phyloP scores from a whole-genome alignment of 2,329 filamentous ascomycete genomes.

The Aureobasidium namibiae region DNA sequence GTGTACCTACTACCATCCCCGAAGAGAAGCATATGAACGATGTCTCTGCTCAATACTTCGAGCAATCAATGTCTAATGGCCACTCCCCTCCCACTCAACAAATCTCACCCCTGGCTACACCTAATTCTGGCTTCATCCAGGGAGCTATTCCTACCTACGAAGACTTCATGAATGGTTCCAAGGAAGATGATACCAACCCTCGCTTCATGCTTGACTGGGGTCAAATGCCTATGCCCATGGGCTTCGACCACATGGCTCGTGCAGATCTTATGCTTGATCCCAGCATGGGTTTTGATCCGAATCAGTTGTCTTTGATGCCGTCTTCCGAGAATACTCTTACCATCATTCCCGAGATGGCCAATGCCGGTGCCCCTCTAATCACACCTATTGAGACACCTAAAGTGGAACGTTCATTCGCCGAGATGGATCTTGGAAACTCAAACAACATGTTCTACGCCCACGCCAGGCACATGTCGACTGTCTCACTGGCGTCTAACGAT shows the following conservation, averaged over 20 bases:
- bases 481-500: conserved; percentile 14
- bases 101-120: conserved; percentile 31
- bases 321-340: conserved; percentile 35
- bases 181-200: conserved; percentile 37
- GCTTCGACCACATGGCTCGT: conserved; percentile 35
- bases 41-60: conserved; percentile 32
- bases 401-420: conserved; percentile 39
- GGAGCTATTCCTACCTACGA: conserved; percentile 39
- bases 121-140: conserved; percentile 33
- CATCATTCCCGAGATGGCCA: conserved; percentile 38
- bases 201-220: conserved; percentile 43
- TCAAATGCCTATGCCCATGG: conserved; percentile 37
- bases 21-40: conserved; percentile 28
- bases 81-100: conserved; percentile 17
- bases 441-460: conserved; percentile 31
- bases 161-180: conserved; percentile 32
- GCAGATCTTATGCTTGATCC: conserved; percentile 38
- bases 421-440: conserved; percentile 37
- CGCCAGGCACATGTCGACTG: conserved; percentile 33
- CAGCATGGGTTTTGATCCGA: conserved; percentile 38
- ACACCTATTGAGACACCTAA: conserved; percentile 40
- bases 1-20: conserved; percentile 17
- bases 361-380: conserved; percentile 31
- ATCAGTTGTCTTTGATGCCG: conserved; percentile 27
- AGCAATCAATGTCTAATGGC: conserved; percentile 30